These are phyloP conservation scores for Luffa aegyptiaca DNA, from an alignment of 306 rosid species.

Conservation along the genomic window DNA sequence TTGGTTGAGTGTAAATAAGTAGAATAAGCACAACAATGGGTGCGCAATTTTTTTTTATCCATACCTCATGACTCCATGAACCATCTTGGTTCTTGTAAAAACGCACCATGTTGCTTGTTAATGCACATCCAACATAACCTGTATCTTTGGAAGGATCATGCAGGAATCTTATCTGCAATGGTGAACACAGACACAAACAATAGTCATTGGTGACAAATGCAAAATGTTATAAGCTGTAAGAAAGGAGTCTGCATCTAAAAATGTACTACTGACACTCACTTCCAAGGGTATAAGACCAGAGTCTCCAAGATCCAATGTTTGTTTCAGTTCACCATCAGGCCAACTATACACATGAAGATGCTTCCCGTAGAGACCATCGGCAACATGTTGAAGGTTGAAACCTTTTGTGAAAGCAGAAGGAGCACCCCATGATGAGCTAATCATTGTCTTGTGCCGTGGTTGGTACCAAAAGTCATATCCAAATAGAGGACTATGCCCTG, in stretches of 20 bases:
- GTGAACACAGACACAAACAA: not conserved
- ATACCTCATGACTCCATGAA: constrained; percentile 91
- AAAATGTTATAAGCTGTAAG: not conserved
- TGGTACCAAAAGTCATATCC: constrained; percentile 99
- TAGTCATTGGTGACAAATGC: not conserved
- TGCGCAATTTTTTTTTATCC: constrained; percentile 3
- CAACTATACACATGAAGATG: constrained; percentile 83
- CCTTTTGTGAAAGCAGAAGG: constrained; percentile 81
- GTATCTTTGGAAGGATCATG: constrained; percentile 91
- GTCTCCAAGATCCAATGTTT: constrained; percentile 80
- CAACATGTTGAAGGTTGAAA: constrained; percentile 61
- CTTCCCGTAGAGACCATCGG: constrained; percentile 75
- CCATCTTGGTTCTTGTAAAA: constrained; percentile 64
- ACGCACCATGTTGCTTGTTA: constrained; percentile 79
- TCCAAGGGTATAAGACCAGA: constrained; percentile 80
- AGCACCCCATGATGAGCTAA: constrained; percentile 97
- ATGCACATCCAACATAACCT: constrained; percentile 83
- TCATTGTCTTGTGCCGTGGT: constrained; percentile 82
- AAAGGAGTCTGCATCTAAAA: not conserved
- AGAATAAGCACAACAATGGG: not conserved
- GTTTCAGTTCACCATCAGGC: constrained; percentile 93
- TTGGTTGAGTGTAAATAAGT: not conserved
- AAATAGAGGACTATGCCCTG: constrained; percentile 77
- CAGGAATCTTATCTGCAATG: constrained; percentile 66
- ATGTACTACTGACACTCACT: constrained; percentile 25